Evolutionary conservation across 169 alveolate genomes (phyloP).

Genomic region (Plasmodium cynomolgi): DNA sequence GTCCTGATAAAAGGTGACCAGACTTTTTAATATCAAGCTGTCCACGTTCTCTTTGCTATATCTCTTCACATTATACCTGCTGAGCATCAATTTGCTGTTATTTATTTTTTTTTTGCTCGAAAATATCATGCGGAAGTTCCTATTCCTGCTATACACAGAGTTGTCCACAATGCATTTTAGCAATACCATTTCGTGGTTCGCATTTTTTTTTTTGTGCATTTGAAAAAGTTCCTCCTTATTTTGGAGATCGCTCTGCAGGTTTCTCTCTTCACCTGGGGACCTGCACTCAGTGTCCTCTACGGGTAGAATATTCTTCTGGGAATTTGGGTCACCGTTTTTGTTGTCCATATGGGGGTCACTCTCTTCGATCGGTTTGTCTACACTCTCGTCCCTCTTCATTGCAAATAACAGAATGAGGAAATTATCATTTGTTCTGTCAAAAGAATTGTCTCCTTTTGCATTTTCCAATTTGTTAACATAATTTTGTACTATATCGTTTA

Average conservation of each 20-base stretch:
- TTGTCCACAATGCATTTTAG: constrained; percentile 66
- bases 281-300: not conserved
- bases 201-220: not conserved
- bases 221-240: not conserved
- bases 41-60: constrained; percentile 34
- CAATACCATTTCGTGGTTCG: not conserved
- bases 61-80: constrained; percentile 35
- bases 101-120: constrained; percentile 74
- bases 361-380: not conserved
- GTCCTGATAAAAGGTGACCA: constrained; percentile 34
- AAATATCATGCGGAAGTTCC: constrained; percentile 72
- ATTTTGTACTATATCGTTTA: constrained; percentile 27
- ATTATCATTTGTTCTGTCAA: not conserved
- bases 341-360: not conserved
- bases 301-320: not conserved
- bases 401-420: constrained; percentile 59
- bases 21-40: constrained; percentile 36
- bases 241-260: not conserved
- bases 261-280: not conserved
- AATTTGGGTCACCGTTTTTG: not conserved
- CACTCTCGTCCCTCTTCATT: constrained; percentile 8
- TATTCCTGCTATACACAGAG: constrained; percentile 70
- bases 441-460: not conserved
- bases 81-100: constrained; percentile 43
- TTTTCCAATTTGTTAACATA: constrained; percentile 29